Evolutionary conservation across 129 eudicot genomes (phyloP), one percentile per base, ranked within the genome.

Genomic region (Solidago caesia): DNA sequence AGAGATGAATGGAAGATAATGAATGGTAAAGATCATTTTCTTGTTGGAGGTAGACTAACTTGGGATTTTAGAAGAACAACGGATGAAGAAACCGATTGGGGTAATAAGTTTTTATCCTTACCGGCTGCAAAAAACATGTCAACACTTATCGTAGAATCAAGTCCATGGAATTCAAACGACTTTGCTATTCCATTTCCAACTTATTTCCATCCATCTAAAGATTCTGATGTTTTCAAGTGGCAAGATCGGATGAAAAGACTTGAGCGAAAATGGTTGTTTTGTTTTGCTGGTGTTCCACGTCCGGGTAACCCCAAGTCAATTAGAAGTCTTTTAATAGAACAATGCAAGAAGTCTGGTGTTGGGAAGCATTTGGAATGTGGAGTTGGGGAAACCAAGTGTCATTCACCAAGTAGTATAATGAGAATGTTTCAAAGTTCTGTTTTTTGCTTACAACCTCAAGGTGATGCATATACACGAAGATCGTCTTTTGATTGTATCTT

Each of bases 261-360:
- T 42, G 66, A 61, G 66, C 66, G 66, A 33, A 61, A 61, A 27
- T 61, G 66, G 66, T 33, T 61, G 66, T 61, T 61, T 61, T 61
- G 66, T 61, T 61, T 61, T 61, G 66, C 43, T 2, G 66, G 66
- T 61, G 44, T 43, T 26, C 66, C 66, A 61, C 66, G 66, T 2
- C 66, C 44, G 8, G 66, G 66, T 61, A 61, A 7, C 42, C 44
- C 44, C 27, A 10, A 61, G 8, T 61, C 66, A 61, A 61, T 61
- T 7, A 61, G 66, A 43, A 61, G 66, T 61, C 66, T 61, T 9
- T 61, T 61, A 25, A 61, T 61, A 6, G 33, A 61, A 4, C 66
- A 61, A 6, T 61, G 66, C 7, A 27, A 61, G 44, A 27, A 5
- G 9, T 61, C 66, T 7, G 5, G 66, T 61, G 66, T 61, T 61